Evolutionary conservation across 139 green algal species (phyloP), one percentile per base, ranked within the genome.

Genomic region (Chlamydomonas asymmetrica): DNA sequence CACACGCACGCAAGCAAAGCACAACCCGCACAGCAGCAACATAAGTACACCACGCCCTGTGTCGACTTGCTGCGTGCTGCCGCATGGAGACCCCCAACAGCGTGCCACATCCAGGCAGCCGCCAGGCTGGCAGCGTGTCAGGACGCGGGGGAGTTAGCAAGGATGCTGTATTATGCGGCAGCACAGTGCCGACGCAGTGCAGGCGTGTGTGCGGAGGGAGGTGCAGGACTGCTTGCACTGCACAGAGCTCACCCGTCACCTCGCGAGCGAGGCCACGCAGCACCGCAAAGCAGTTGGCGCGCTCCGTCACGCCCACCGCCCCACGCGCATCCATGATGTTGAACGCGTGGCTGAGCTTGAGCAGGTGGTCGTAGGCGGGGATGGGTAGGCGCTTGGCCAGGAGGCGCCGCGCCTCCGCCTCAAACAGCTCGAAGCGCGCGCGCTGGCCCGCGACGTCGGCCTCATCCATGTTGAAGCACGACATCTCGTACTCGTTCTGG

Each of bases 301-400:
- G 83, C 86, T 99, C 94, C 1, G 96, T 98, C 29, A 98, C 92
- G 13, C 94, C 94, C 27, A 99, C 92, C 0, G 94, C 94, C 0
- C 94, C 94, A 5, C 96, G 84, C 0, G 96, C 95, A 75, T 99
- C 97, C 69, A 99, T 83, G 31, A 99, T 80, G 85, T 99, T 99
- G 88, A 99, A 99, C 40, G 90, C 87, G 79, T 99, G 96, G 43
- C 82, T 94, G 43, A 95, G 88, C 90, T 99, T 99, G n/a, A 99
- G 90, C 50, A 99, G 83, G 77, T 98, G 89, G 80, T 98, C 94
- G 78, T 98, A 99, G 10, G 96, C 96, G 40, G 97, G 97, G 34
- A 99, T 84, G 3, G 96, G 92, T 62, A 99, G 90, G 3, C 92
- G 82, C 84, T 92, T 88, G 13, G 92, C 84, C 54, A 99, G 76